Evolutionary conservation across 768 basidiomycete species (phyloP).

Genomic region (Rhizopogon rudus): DNA sequence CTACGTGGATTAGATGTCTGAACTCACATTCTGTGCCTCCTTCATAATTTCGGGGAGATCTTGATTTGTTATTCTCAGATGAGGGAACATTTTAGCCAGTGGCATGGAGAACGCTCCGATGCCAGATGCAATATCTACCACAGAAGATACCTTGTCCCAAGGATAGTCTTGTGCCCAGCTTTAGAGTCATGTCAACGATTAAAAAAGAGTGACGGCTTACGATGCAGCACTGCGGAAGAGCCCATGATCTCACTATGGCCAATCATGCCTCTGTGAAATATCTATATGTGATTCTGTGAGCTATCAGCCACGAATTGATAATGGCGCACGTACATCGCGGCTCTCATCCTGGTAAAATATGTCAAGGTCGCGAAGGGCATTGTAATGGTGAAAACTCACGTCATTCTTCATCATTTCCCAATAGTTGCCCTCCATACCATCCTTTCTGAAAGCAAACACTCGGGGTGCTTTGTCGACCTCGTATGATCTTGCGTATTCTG

Average conservation of each 20-base stretch:
- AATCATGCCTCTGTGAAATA: conserved; percentile 19
- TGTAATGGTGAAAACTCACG: conserved; percentile 6
- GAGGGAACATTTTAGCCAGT: conserved; percentile 21
- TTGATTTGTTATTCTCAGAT: conserved; percentile 21
- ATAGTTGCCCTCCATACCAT: conserved; percentile 9
- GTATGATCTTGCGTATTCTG: conserved; percentile 17
- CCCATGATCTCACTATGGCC: conserved; percentile 15
- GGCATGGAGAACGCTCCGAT: conserved; percentile 23
- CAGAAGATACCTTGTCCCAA: conserved; percentile 18
- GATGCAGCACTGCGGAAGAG: conserved; percentile 17
- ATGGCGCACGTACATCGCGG: conserved; percentile 8
- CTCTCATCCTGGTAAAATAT: conserved; percentile 6
- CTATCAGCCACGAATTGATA: background rate
- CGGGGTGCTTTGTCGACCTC: conserved; percentile 16
- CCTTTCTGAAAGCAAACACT: conserved; percentile 12
- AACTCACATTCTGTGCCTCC: conserved; percentile 15
- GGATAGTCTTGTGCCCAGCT: conserved; percentile 13
- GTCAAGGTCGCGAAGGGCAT: background rate
- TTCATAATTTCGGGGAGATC: conserved; percentile 24
- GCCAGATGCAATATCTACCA: conserved; percentile 28
- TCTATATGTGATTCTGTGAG: conserved; percentile 6
- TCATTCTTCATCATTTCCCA: conserved; percentile 21
- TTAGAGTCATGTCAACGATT: background rate
- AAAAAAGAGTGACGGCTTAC: conserved; percentile 2
- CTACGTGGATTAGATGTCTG: background rate